Evolutionary conservation across 1,284 basidiomycete species (phyloP).

Genomic region (Xerocomus amazonicus): DNA sequence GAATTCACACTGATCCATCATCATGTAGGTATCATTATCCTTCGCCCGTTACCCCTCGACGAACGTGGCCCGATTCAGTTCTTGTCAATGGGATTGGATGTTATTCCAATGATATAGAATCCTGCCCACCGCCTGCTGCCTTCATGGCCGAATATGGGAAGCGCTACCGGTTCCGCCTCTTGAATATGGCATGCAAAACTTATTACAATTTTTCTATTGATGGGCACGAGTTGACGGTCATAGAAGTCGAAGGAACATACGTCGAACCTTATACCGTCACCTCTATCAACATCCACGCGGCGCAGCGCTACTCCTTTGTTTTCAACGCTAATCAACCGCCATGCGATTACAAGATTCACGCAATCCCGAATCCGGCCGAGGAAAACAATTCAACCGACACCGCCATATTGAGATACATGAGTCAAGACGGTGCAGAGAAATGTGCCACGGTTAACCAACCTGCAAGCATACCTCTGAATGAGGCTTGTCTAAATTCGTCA

Average conservation of each 20-base stretch:
- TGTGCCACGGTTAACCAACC: background rate
- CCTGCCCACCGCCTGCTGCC: conserved; percentile 31
- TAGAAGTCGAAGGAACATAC: conserved; percentile 1
- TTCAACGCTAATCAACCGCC: conserved; percentile 29
- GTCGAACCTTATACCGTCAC: conserved; percentile 32
- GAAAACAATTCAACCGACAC: background rate
- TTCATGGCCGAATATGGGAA: conserved; percentile 18
- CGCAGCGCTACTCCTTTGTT: conserved; percentile 38
- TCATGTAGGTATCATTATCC: conserved; percentile 33
- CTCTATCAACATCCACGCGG: conserved; percentile 28
- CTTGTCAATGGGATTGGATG: conserved; percentile 49
- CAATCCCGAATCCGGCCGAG: conserved; percentile 6
- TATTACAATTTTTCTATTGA: background rate
- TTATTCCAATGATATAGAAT: conserved; percentile 19
- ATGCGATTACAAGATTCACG: conserved; percentile 29
- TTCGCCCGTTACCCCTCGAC: conserved; percentile 9
- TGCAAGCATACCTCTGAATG: conserved; percentile 14
- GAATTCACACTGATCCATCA: background rate
- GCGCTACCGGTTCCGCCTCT: conserved; percentile 40
- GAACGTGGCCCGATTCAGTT: conserved; percentile 33
- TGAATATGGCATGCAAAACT: conserved; percentile 16
- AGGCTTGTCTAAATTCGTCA: conserved; percentile 29
- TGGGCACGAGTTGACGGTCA: background rate
- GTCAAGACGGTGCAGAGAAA: background rate
- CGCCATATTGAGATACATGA: background rate